phyloP scores from a whole-genome alignment of 306 rosid genomes.

The Pyrus betulifolia region DNA sequence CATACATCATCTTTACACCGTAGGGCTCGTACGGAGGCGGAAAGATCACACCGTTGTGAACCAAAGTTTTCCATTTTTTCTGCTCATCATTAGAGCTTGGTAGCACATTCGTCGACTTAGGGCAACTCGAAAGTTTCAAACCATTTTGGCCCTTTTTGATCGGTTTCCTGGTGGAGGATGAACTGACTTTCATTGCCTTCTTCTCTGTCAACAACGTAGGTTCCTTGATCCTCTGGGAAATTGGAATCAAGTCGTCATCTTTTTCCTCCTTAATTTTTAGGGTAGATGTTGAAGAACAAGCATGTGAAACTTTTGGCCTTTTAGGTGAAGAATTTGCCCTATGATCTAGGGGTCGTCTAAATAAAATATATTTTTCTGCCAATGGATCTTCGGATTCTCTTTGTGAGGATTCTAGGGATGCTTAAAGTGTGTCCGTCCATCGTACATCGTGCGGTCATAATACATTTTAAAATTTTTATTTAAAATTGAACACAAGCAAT shows the following conservation, averaged over 20 bases:
- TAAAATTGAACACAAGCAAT: too few relatives aligned
- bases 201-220: constrained; percentile 11
- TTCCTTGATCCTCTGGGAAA: constrained; percentile 40
- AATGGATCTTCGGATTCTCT: too few relatives aligned
- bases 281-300: constrained; percentile 13
- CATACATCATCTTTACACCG: constrained; percentile 63
- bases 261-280: constrained; percentile 26
- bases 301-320: constrained; percentile 27
- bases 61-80: constrained; percentile 89
- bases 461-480: too few relatives aligned
- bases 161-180: constrained; percentile 31
- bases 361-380: too few relatives aligned
- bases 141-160: constrained; percentile 24
- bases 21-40: constrained; percentile 82
- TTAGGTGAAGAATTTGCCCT: constrained; percentile 24
- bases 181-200: constrained; percentile 13
- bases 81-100: constrained; percentile 93
- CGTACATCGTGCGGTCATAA: too few relatives aligned
- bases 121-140: constrained; percentile 50
- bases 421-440: too few relatives aligned
- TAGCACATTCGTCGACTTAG: constrained; percentile 57
- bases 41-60: constrained; percentile 90
- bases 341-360: constrained; percentile 4
- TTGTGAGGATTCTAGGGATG: too few relatives aligned
- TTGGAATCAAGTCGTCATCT: constrained; percentile 36